phyloP scores from a whole-genome alignment of 2,329 filamentous ascomycete species.

The Hymenoscyphus infarciens region DNA sequence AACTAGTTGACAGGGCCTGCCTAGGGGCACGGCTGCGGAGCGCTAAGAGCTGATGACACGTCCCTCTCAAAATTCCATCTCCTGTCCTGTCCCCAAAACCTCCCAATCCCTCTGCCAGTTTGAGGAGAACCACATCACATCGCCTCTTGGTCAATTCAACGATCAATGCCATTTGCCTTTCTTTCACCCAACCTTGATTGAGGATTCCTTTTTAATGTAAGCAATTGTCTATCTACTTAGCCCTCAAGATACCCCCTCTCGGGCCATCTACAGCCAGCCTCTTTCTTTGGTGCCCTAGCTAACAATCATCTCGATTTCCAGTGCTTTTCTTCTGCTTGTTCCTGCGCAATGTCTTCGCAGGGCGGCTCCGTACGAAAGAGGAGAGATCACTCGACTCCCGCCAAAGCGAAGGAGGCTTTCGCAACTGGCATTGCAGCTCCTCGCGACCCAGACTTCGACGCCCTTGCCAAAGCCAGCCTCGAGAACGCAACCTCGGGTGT shows the following conservation, averaged over 20 bases:
- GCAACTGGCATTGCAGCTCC: constrained; percentile 30
- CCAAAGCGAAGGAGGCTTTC: constrained; percentile 47
- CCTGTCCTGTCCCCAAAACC: constrained; percentile 7
- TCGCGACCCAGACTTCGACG: constrained; percentile 46
- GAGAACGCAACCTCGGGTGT: constrained; percentile 43
- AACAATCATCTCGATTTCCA: constrained; percentile 13
- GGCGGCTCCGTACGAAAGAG: constrained; percentile 34
- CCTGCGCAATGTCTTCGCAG: constrained; percentile 32
- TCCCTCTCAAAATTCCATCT: constrained; percentile 12
- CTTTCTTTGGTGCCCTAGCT: constrained; percentile 22
- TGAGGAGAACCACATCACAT: constrained; percentile 17
- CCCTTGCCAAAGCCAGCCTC: constrained; percentile 42
- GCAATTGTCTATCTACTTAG: neutral
- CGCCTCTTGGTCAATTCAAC: constrained; percentile 27
- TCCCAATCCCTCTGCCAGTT: constrained; percentile 4
- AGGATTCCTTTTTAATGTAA: constrained; percentile 7
- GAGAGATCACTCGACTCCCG: constrained; percentile 44
- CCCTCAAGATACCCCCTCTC: neutral
- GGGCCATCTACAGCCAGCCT: neutral
- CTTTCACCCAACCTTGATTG: constrained; percentile 20
- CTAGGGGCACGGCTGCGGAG: neutral
- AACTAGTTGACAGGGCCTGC: neutral
- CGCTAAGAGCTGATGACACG: neutral
- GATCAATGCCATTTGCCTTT: constrained; percentile 31
- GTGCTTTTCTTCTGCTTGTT: constrained; percentile 19